phyloP scores from a whole-genome alignment of 2,329 filamentous ascomycete genomes.

The Teratosphaeria viscida region DNA sequence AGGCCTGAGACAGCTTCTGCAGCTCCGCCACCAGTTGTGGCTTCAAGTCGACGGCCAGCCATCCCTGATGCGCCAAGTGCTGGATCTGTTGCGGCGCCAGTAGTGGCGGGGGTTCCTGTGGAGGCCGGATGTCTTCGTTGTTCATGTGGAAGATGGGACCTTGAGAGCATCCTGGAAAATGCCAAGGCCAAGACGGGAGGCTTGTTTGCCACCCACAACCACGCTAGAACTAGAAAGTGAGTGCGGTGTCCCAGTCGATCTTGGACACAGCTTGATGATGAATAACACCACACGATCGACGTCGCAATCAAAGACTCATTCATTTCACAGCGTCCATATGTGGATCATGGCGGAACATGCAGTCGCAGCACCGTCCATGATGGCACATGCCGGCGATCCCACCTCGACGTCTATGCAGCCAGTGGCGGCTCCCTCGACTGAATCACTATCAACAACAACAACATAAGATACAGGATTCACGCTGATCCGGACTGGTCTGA shows the following conservation, averaged over 20 bases:
- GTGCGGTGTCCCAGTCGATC: neutral
- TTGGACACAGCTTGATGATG: neutral
- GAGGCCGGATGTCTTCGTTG: neutral
- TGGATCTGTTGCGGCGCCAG: constrained; percentile 3
- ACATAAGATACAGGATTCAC: neutral
- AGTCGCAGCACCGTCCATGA: neutral
- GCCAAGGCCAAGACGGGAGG: neutral
- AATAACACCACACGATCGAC: neutral
- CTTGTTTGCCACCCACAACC: neutral
- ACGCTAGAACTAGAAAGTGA: neutral
- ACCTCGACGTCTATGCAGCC: neutral
- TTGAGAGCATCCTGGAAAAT: neutral
- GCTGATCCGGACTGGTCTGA: constrained; percentile 2
- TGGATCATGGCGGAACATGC: neutral
- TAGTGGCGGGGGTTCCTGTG: constrained; percentile 9
- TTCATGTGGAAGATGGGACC: neutral
- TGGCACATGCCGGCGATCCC: neutral
- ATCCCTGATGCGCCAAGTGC: constrained; percentile 7
- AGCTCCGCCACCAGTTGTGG: constrained; percentile 1
- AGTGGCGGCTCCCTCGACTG: neutral
- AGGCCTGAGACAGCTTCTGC: neutral
- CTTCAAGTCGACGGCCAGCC: constrained; percentile 5
- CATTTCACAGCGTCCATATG: no score
- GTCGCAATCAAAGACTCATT: no score
- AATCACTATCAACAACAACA: neutral